phyloP scores from a whole-genome alignment of 495 filamentous ascomycete species.

The Lepidopterella palustris region DNA sequence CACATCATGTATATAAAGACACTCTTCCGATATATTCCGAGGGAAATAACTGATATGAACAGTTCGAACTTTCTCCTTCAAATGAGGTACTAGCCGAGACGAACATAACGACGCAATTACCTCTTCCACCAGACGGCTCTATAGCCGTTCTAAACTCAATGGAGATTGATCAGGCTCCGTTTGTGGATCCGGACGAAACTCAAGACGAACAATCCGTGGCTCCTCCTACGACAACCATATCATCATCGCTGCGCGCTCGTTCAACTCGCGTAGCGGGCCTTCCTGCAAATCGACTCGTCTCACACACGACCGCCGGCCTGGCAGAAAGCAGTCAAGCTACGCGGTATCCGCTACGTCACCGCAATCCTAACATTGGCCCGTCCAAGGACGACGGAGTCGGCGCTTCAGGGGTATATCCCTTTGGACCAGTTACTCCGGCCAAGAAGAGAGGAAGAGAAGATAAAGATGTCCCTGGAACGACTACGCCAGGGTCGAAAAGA shows the following conservation, averaged over 20 bases:
- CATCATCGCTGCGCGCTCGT: not conserved
- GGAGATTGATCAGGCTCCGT: not conserved
- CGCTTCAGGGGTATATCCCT: too few species aligned
- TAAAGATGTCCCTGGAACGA: not conserved
- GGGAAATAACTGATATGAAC: not conserved
- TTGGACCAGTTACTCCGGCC: not conserved
- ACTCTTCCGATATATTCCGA: not conserved
- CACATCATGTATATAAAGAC: slow-evolving; percentile 35
- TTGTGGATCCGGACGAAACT: not conserved
- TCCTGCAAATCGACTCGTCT: not conserved
- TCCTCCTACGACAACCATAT: not conserved
- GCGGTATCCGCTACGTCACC: not conserved
- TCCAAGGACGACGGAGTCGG: not conserved
- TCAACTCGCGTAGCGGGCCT: not conserved
- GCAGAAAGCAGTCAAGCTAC: not conserved
- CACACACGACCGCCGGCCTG: not conserved
- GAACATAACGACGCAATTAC: not conserved
- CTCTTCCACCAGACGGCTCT: not conserved
- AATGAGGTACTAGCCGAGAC: not conserved
- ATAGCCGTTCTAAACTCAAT: not conserved
- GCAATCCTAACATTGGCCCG: not conserved
- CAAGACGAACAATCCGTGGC: not conserved
- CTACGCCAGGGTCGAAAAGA: not conserved
- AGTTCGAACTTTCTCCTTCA: not conserved
- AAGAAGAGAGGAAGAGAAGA: not conserved